These are phyloP conservation scores for Ocimum tenuiflorum DNA, from an alignment of 257 asterid genomes.

Conservation along the genomic window DNA sequence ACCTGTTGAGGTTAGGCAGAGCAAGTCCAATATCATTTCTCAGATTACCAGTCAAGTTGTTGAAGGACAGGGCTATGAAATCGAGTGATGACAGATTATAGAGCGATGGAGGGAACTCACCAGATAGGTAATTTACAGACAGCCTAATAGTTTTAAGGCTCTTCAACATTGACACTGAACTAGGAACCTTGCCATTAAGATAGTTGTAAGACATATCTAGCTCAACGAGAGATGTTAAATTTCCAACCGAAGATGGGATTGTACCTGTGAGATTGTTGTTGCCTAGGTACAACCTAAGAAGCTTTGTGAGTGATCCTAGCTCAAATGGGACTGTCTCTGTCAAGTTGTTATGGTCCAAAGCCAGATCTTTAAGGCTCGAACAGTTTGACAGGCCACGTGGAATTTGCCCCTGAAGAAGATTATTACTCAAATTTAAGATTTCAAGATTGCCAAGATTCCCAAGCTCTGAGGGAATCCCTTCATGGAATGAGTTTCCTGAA, in stretches of 20 bases:
- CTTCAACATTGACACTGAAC: too few relatives aligned
- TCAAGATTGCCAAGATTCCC: constrained; percentile 34
- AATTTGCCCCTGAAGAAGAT: constrained; percentile 28
- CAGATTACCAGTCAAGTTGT: too few relatives aligned
- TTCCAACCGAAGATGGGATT: constrained; percentile 39
- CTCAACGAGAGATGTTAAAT: constrained; percentile 34
- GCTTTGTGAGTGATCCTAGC: constrained; percentile 12
- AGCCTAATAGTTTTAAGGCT: too few relatives aligned
- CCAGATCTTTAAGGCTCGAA: constrained; percentile 21
- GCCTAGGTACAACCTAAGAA: constrained; percentile 24
- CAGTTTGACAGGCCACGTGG: constrained; percentile 45
- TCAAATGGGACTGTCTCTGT: constrained; percentile 28
- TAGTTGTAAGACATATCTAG: constrained; percentile 38
- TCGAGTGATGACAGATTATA: too few relatives aligned
- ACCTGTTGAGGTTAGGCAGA: too few relatives aligned
- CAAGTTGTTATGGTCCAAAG: constrained; percentile 32
- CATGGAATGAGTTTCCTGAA: constrained; percentile 34
- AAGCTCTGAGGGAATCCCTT: too few relatives aligned
- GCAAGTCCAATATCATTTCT: too few relatives aligned
- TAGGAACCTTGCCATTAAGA: constrained; percentile 35
- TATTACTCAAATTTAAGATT: constrained; percentile 31
- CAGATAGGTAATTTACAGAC: too few relatives aligned
- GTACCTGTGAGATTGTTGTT: constrained; percentile 47
- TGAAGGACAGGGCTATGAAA: too few relatives aligned
- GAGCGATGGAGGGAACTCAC: too few relatives aligned